These are phyloP conservation scores for Tuctoria greenei DNA, from an alignment of 176 grass and related monocot genomes.

Conservation along the genomic window DNA sequence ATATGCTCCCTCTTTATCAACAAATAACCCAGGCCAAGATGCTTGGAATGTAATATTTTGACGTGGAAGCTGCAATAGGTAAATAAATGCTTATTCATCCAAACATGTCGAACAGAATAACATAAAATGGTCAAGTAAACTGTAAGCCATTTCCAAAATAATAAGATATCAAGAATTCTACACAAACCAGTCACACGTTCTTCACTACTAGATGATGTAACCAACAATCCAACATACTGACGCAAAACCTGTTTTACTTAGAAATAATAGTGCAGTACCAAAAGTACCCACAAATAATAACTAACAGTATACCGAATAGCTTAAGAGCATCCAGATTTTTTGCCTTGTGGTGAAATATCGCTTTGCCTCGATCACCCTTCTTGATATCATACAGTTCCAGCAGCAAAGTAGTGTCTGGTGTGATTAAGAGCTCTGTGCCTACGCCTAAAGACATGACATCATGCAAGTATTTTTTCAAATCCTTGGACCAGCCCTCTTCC, in stretches of 20 bases:
- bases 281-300: conserved; percentile 40
- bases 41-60: conserved; percentile 74
- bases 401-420: conserved; percentile 58
- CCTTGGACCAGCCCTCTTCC: conserved; percentile 55
- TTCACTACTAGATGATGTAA: conserved; percentile 17
- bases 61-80: conserved; percentile 58
- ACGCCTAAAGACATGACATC: conserved; percentile 61
- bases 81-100: conserved; percentile 38
- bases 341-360: conserved; percentile 88
- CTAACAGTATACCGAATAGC: conserved; percentile 43
- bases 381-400: conserved; percentile 69
- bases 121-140: conserved; percentile 10
- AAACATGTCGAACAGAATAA: conserved; percentile 24
- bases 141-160: conserved; percentile 11
- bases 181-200: conserved; percentile 20
- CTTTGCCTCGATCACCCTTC: conserved; percentile 74
- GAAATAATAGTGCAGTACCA: conserved; percentile 22
- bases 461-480: conserved; percentile 49
- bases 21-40: conserved; percentile 83
- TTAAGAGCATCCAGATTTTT: conserved; percentile 59
- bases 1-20: conserved; percentile 76
- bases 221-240: conserved; percentile 21
- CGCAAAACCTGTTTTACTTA: background rate
- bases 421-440: conserved; percentile 66
- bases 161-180: background rate